A percentile compares a stretch with the other conserved stretches of the same genome.
These are phyloP conservation scores for Malania oleifera DNA, from an alignment of 164 flowering plant species.

Conservation along the genomic window DNA sequence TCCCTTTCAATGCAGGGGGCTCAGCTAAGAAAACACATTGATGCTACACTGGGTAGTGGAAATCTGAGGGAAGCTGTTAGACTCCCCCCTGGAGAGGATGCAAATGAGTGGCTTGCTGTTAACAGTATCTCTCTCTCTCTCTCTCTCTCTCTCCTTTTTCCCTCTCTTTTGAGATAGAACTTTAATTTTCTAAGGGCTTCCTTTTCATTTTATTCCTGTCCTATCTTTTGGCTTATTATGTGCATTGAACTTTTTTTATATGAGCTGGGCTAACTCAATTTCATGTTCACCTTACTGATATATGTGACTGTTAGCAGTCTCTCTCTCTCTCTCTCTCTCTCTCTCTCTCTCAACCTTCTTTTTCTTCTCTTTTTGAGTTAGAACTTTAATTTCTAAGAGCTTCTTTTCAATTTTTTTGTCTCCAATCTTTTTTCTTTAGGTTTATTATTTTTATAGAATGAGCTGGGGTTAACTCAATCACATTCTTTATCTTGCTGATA, in stretches of 20 bases:
- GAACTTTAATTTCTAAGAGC: no score
- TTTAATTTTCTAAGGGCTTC: neutral
- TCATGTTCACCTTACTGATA: neutral
- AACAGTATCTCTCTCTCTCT: constrained; percentile 65
- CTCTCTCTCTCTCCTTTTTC: constrained; percentile 14
- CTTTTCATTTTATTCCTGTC: neutral
- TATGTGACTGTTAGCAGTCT: no score
- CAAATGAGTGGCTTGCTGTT: constrained; percentile 99
- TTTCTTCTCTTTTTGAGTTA: no score
- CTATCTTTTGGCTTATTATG: neutral
- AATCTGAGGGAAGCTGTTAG: constrained; percentile 97
- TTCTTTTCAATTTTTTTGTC: no score
- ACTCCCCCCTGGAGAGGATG: constrained; percentile 99
- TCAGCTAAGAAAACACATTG: constrained; percentile 92
- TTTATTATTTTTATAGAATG: no score
- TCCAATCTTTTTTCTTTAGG: no score
- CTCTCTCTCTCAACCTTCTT: no score
- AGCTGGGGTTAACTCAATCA: no score
- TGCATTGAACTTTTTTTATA: no score
- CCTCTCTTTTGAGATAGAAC: neutral
- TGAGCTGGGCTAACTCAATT: no score
- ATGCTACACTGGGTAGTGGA: constrained; percentile 99
- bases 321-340: no score
- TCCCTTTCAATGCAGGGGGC: constrained; percentile 74
- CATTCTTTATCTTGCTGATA: no score